phyloP scores from a whole-genome alignment of 2,329 filamentous ascomycete species.

The Ilyonectria robusta region DNA sequence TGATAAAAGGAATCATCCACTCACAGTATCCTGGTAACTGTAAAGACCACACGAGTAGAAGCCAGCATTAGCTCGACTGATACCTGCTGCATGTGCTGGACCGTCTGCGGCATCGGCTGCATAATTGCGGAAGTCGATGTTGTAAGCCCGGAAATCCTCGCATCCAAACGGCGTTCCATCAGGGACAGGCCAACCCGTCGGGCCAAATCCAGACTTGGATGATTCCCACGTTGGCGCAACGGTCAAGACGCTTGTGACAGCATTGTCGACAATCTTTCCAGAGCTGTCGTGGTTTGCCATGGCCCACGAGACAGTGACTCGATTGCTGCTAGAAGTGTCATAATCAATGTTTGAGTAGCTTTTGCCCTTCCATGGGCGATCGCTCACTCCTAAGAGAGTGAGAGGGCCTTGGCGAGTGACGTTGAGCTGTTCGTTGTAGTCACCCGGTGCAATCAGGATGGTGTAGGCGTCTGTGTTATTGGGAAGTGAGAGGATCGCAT shows the following conservation, averaged over 20 bases:
- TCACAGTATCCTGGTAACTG: slow-evolving; percentile 76
- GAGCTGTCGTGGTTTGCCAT: slow-evolving; percentile 63
- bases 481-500: slow-evolving; percentile 57
- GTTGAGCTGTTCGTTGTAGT: slow-evolving; percentile 76
- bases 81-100: slow-evolving; percentile 71
- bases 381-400: slow-evolving; percentile 72
- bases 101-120: slow-evolving; percentile 66
- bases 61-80: slow-evolving; percentile 74
- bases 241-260: slow-evolving; percentile 72
- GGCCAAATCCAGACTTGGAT: slow-evolving; percentile 72
- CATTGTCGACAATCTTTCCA: slow-evolving; percentile 67
- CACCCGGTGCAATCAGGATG: slow-evolving; percentile 73
- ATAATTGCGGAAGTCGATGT: slow-evolving; percentile 75
- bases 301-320: slow-evolving; percentile 71
- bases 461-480: slow-evolving; percentile 44
- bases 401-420: slow-evolving; percentile 73
- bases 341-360: slow-evolving; percentile 59
- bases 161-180: slow-evolving; percentile 74
- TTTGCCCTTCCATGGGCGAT: slow-evolving; percentile 51
- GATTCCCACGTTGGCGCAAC: slow-evolving; percentile 75
- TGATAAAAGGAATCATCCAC: slow-evolving; percentile 11
- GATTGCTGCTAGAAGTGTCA: slow-evolving; percentile 57
- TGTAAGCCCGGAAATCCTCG: slow-evolving; percentile 75
- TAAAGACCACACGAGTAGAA: slow-evolving; percentile 78
- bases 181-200: slow-evolving; percentile 73